These are phyloP conservation scores for Lasiosphaeria ovina DNA, from an alignment of 495 filamentous ascomycete genomes.

Conservation along the genomic window DNA sequence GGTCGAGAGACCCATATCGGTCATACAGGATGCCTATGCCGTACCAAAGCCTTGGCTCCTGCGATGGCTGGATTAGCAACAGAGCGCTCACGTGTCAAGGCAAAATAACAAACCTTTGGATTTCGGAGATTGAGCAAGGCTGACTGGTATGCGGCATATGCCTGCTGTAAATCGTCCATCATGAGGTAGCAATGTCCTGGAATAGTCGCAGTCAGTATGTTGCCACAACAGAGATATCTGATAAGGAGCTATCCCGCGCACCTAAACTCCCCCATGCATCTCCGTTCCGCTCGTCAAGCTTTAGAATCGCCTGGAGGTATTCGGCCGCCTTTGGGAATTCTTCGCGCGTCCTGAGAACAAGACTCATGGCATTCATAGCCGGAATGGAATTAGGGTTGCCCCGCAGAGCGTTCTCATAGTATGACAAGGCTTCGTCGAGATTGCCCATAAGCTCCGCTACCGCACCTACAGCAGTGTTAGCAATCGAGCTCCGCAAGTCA, in stretches of 20 bases:
- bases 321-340: conserved; percentile 93
- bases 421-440: conserved; percentile 78
- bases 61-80: conserved; percentile 8
- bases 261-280: conserved; percentile 96
- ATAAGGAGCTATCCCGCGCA: conserved; percentile 37
- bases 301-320: conserved; percentile 86
- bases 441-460: conserved; percentile 87
- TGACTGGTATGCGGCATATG: conserved; percentile 96
- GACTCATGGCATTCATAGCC: conserved; percentile 92
- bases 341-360: conserved; percentile 85
- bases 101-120: conserved; percentile 68
- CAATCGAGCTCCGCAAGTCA: conserved; percentile 8
- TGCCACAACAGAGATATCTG: neutral
- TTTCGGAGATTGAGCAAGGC: conserved; percentile 90
- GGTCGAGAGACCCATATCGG: conserved; percentile 92
- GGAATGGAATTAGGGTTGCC: conserved; percentile 87
- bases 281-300: conserved; percentile 83
- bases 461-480: conserved; percentile 56
- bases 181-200: conserved; percentile 93
- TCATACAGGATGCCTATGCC: conserved; percentile 98
- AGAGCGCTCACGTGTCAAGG: neutral
- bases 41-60: conserved; percentile 99
- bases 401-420: conserved; percentile 84
- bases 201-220: neutral
- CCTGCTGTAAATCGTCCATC: conserved; percentile 98